phyloP scores from a whole-genome alignment of 2,329 filamentous ascomycete species.

The Endoconidiophora polonica region DNA sequence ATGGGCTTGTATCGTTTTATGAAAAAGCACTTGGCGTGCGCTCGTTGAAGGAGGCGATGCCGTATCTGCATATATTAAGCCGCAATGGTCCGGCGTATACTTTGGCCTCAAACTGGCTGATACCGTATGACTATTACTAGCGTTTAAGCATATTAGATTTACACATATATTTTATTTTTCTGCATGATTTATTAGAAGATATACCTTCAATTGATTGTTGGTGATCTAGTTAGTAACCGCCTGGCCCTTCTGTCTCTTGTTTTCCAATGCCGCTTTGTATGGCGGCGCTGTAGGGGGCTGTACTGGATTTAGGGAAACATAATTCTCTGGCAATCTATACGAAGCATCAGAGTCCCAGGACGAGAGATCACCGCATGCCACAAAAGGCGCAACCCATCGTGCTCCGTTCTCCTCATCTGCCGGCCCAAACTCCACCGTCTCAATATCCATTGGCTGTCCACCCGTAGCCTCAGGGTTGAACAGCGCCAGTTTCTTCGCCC shows the following conservation, averaged over 20 bases:
- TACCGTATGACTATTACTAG: background rate
- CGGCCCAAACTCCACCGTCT: conserved; percentile 17
- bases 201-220: conserved; percentile 14
- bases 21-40: conserved; percentile 29
- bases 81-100: conserved; percentile 5
- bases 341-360: conserved; percentile 93
- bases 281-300: conserved; percentile 93
- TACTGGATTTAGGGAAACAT: conserved; percentile 76
- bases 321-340: conserved; percentile 72
- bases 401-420: conserved; percentile 18
- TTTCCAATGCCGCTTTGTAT: conserved; percentile 76
- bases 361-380: conserved; percentile 92
- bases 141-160: no score
- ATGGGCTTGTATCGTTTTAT: conserved; percentile 27
- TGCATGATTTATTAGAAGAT: no score
- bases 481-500: conserved; percentile 27
- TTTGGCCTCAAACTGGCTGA: background rate
- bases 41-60: conserved; percentile 24
- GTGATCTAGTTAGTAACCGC: conserved; percentile 53
- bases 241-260: conserved; percentile 54
- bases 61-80: background rate
- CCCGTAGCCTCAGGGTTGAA: conserved; percentile 7
- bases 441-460: conserved; percentile 5
- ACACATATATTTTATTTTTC: background rate
- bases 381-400: conserved; percentile 85